Evolutionary conservation across 441 rosid species (phyloP).

Genomic region (Populus trichocarpa): DNA sequence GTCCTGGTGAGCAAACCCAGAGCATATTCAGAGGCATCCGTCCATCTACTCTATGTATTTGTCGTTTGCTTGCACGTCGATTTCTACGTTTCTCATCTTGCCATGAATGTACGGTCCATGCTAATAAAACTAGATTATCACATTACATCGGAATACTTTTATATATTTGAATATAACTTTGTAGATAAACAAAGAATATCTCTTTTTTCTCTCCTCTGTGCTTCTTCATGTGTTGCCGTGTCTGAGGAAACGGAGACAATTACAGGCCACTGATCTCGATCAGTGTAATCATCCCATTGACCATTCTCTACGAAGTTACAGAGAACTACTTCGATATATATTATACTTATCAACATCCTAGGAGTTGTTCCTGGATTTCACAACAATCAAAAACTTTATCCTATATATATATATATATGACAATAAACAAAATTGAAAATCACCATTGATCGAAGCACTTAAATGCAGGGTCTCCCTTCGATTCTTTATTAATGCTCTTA

Average conservation of each 20-base stretch:
- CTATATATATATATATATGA: neutral
- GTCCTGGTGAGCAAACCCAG: neutral
- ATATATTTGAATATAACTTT: neutral
- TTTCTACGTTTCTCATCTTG: neutral
- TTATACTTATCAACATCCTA: neutral
- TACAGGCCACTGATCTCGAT: neutral
- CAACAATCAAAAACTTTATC: neutral
- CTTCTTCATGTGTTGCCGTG: neutral
- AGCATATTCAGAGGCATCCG: neutral
- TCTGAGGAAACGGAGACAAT: neutral
- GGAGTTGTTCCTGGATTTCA: neutral
- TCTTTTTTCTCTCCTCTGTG: neutral
- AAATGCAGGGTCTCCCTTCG: neutral
- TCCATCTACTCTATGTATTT: neutral
- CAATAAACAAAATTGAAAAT: neutral
- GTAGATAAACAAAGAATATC: neutral
- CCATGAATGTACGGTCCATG: neutral
- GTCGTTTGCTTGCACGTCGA: neutral
- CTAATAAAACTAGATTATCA: neutral
- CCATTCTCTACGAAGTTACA: neutral
- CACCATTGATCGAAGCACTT: neutral
- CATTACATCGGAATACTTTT: neutral
- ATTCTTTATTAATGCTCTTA: neutral
- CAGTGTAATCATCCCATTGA: neutral
- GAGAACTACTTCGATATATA: neutral